These are phyloP conservation scores for Plasmodium yoelii DNA, from an alignment of 169 alveolate genomes.

Conservation along the genomic window DNA sequence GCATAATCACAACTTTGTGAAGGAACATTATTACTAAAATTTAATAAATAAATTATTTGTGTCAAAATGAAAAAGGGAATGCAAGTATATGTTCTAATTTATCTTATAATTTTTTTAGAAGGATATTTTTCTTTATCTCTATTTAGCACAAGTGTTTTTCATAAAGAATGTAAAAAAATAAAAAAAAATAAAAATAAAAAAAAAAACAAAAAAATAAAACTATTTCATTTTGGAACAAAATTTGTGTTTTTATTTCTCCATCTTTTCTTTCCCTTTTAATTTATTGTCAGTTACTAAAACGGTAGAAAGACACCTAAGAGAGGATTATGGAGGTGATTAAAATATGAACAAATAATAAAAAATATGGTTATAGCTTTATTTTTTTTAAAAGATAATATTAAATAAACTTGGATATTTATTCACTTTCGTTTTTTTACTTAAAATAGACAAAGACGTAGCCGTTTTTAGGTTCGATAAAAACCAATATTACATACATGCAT, in stretches of 20 bases:
- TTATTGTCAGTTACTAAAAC: constrained; percentile 34
- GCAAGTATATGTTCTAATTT: constrained; percentile 17
- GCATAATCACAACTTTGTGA: too few relatives aligned
- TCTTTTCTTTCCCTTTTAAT: not conserved
- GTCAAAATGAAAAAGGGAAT: constrained; percentile 16
- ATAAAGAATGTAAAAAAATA: constrained; percentile 45
- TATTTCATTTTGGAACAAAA: not conserved
- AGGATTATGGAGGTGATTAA: constrained; percentile 54
- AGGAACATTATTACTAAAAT: too few relatives aligned
- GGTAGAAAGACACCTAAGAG: constrained; percentile 58
- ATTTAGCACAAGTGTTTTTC: constrained; percentile 48
- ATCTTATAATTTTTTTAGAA: constrained; percentile 35
- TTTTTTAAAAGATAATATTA: not conserved
- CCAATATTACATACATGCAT: too few relatives aligned
- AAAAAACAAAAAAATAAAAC: constrained; percentile 1
- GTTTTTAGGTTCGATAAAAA: constrained; percentile 57
- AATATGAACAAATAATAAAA: not conserved
- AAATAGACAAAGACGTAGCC: constrained; percentile 55
- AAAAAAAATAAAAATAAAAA: too few relatives aligned
- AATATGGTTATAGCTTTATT: not conserved
- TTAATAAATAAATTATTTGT: too few relatives aligned
- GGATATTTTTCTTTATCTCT: constrained; percentile 26
- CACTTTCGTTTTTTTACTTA: not conserved
- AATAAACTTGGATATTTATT: not conserved
- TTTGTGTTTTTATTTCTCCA: not conserved